These are phyloP conservation scores for Blastobotrys americana DNA, from an alignment of 805 yeast species.

Conservation along the genomic window DNA sequence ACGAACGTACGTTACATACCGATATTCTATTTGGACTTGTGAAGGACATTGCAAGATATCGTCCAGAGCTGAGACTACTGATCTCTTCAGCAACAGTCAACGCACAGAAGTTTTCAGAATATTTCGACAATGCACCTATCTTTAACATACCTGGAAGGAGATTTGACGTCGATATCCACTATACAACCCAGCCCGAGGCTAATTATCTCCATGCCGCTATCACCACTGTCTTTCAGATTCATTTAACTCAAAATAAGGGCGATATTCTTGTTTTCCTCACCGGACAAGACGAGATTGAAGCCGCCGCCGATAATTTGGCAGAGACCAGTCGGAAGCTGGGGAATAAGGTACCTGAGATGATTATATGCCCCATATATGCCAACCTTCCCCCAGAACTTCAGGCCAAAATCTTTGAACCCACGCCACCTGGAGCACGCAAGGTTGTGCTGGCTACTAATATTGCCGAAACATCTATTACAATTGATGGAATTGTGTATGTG, in stretches of 20 bases:
- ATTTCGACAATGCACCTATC: conserved; percentile 76
- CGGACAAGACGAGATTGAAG: conserved; percentile 94
- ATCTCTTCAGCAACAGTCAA: conserved; percentile 94
- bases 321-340: conserved; percentile 65
- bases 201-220: conserved; percentile 80
- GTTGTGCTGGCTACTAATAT: conserved; percentile 93
- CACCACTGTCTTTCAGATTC: conserved; percentile 81
- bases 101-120: conserved; percentile 72
- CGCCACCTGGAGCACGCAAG: conserved; percentile 76
- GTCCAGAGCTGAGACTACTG: conserved; percentile 70
- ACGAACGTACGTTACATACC: conserved; percentile 90
- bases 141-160: conserved; percentile 80
- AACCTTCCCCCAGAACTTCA: conserved; percentile 89
- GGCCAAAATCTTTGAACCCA: conserved; percentile 78
- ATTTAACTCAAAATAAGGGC: conserved; percentile 73
- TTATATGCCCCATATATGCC: conserved; percentile 83
- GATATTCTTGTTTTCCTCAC: conserved; percentile 83
- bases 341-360: conserved; percentile 52
- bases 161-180: conserved; percentile 79
- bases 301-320: conserved; percentile 55
- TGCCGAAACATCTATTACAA: conserved; percentile 95
- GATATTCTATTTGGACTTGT: conserved; percentile 84
- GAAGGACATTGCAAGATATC: conserved; percentile 58
- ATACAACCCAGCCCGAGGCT: conserved; percentile 74
- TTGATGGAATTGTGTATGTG: conserved; percentile 95